Evolutionary conservation across 306 rosid species (phyloP).

Genomic region (Pyrus bretschneideri): DNA sequence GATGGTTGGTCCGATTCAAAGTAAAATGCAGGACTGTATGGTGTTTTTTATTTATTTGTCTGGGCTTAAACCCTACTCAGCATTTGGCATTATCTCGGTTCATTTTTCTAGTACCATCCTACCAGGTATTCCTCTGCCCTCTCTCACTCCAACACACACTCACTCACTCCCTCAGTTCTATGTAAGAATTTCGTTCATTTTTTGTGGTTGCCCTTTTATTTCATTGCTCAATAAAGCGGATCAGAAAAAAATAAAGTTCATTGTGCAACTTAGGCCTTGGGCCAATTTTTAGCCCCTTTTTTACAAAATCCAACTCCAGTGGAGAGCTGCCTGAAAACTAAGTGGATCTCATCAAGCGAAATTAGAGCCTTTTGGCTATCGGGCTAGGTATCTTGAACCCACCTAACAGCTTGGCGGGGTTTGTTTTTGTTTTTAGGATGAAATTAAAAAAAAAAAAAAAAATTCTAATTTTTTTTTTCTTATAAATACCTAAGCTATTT

Average conservation of each 20-base stretch:
- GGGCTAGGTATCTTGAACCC: too few relatives aligned
- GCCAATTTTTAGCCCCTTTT: too few relatives aligned
- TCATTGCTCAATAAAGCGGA: background rate
- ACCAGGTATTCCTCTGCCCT: background rate
- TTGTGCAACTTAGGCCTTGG: too few relatives aligned
- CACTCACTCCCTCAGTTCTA: background rate
- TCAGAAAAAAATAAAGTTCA: background rate
- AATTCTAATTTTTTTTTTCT: too few relatives aligned
- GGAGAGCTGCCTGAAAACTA: too few relatives aligned
- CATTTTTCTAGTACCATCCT: background rate
- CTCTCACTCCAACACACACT: background rate
- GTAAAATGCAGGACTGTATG: background rate
- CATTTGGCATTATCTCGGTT: background rate
- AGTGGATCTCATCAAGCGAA: too few relatives aligned
- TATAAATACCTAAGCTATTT: too few relatives aligned
- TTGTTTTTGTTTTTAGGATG: too few relatives aligned
- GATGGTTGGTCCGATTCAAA: background rate
- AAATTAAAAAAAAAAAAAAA: too few relatives aligned
- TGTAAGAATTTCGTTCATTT: background rate
- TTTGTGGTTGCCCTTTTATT: background rate
- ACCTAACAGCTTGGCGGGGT: too few relatives aligned
- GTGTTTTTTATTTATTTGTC: background rate
- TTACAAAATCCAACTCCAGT: too few relatives aligned
- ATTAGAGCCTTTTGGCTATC: too few relatives aligned
- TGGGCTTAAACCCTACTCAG: background rate